These are phyloP conservation scores for Sporothrix euskadiensis DNA, from an alignment of 2,329 filamentous ascomycete species.

Conservation along the genomic window DNA sequence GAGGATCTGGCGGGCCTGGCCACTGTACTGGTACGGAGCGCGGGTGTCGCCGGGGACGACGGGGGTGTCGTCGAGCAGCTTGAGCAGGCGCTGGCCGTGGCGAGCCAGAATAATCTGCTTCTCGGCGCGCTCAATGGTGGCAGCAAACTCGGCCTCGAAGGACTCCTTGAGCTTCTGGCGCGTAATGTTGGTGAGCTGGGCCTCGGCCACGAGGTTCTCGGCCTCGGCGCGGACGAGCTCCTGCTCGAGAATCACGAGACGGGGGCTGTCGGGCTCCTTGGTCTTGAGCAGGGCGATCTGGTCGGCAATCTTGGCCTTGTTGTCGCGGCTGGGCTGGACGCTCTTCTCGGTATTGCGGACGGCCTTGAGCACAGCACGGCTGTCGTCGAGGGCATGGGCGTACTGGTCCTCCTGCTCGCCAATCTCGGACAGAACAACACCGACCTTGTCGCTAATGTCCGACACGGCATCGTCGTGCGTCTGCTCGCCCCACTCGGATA, in stretches of 20 bases:
- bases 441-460: constrained; percentile 93
- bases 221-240: constrained; percentile 95
- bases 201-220: constrained; percentile 92
- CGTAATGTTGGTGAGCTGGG: constrained; percentile 92
- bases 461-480: constrained; percentile 84
- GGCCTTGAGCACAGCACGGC: constrained; percentile 77
- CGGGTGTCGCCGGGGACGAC: constrained; percentile 82
- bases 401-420: constrained; percentile 91
- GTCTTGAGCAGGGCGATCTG: constrained; percentile 90
- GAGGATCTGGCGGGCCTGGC: constrained; percentile 77
- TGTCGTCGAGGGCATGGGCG: constrained; percentile 84
- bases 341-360: constrained; percentile 95
- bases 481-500: constrained; percentile 95
- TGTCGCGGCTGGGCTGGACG: constrained; percentile 87
- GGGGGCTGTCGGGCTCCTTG: constrained; percentile 84
- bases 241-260: constrained; percentile 84
- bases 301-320: constrained; percentile 83
- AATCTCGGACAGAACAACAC: constrained; percentile 86
- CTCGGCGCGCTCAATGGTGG: constrained; percentile 92
- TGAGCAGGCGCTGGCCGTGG: constrained; percentile 81
- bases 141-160: constrained; percentile 82
- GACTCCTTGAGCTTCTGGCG: constrained; percentile 95
- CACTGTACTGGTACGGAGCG: constrained; percentile 63
- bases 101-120: constrained; percentile 94
- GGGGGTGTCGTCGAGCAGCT: constrained; percentile 84